These are phyloP conservation scores for Collybia nuda DNA, from an alignment of 768 basidiomycete genomes.

Conservation along the genomic window DNA sequence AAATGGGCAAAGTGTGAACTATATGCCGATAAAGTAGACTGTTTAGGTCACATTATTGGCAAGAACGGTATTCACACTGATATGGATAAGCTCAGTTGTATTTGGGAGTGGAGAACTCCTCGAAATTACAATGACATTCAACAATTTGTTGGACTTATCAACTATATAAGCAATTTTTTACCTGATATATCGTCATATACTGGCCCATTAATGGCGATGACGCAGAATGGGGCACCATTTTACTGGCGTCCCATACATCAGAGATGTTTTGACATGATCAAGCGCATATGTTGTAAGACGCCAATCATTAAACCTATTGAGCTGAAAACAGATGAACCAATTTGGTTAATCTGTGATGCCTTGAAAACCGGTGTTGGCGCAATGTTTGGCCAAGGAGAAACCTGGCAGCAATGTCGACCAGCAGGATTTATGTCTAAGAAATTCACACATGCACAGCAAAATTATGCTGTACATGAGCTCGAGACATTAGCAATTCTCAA, in stretches of 20 bases:
- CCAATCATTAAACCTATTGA: slow-evolving; percentile 22
- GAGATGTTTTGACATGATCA: slow-evolving; percentile 20
- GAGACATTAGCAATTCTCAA: slow-evolving; percentile 18
- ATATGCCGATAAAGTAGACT: slow-evolving; percentile 27
- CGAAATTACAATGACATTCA: slow-evolving; percentile 32
- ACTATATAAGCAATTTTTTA: slow-evolving; percentile 36
- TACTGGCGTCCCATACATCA: slow-evolving; percentile 23
- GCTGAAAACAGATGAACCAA: slow-evolving; percentile 12
- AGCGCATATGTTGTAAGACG: slow-evolving; percentile 16
- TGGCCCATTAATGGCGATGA: slow-evolving; percentile 26
- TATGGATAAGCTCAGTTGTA: slow-evolving; percentile 29
- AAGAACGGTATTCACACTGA: slow-evolving; percentile 35
- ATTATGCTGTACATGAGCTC: slow-evolving; percentile 21
- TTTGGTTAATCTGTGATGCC: slow-evolving; percentile 27
- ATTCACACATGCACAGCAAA: slow-evolving; percentile 23
- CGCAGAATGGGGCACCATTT: slow-evolving; percentile 24
- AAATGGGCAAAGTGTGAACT: slow-evolving; percentile 32
- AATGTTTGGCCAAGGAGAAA: slow-evolving; percentile 25
- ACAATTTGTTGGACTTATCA: slow-evolving; percentile 37
- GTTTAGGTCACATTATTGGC: slow-evolving; percentile 40
- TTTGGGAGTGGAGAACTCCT: slow-evolving; percentile 33
- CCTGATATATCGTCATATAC: slow-evolving; percentile 32
- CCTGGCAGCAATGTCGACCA: slow-evolving; percentile 20
- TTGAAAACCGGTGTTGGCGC: slow-evolving; percentile 23
- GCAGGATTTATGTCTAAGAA: slow-evolving; percentile 27